These are phyloP conservation scores for Pseudopyricularia cyperi DNA, from an alignment of 2,329 filamentous ascomycete species.

Conservation along the genomic window DNA sequence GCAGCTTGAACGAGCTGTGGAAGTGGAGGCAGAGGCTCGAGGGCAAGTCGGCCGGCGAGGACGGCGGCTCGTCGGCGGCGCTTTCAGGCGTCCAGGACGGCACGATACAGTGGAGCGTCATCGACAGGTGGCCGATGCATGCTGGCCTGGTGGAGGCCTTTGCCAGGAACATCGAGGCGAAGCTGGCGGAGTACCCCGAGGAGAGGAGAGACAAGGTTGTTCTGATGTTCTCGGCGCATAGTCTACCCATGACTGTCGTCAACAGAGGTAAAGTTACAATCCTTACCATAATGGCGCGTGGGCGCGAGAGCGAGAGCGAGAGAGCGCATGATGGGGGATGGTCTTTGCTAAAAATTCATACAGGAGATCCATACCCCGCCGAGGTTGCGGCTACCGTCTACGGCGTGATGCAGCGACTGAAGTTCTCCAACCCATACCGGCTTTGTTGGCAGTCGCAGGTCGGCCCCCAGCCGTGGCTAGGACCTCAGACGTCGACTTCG, in stretches of 20 bases:
- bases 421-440: conserved; percentile 80
- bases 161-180: conserved; percentile 80
- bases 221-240: conserved; percentile 88
- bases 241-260: conserved; percentile 91
- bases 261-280: conserved; percentile 56
- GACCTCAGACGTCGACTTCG: conserved; percentile 80
- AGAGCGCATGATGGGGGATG: conserved; percentile 13
- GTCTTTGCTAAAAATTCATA: not conserved
- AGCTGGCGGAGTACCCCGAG: conserved; percentile 70
- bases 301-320: too few relatives aligned
- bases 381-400: conserved; percentile 94
- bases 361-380: conserved; percentile 84
- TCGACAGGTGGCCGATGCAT: conserved; percentile 95
- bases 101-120: conserved; percentile 87
- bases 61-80: conserved; percentile 15
- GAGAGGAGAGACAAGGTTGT: conserved; percentile 71
- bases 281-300: too few relatives aligned
- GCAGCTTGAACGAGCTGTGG: conserved; percentile 93
- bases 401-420: conserved; percentile 86
- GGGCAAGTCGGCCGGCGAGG: conserved; percentile 48
- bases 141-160: conserved; percentile 82
- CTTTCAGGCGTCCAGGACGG: conserved; percentile 31
- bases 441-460: conserved; percentile 98
- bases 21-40: conserved; percentile 88
- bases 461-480: conserved; percentile 87